Conservation (phyloP, 306 rosid species). For the Crotalaria pallida region DNA sequence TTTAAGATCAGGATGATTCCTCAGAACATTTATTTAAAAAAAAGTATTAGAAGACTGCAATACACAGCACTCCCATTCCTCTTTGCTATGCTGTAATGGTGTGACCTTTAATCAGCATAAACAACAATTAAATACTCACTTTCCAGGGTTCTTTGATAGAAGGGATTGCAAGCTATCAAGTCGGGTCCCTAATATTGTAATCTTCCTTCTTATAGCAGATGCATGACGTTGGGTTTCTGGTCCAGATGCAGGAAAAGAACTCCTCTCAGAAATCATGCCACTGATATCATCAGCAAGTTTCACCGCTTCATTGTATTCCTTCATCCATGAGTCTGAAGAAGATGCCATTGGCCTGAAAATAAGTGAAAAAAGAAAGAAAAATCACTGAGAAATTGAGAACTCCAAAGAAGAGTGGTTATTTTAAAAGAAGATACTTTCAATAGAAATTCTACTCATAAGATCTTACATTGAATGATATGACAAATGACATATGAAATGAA, state of each 20-base stretch:
- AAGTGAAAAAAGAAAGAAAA: neutral
- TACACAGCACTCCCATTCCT: neutral
- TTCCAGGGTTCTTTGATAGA: conserved; percentile 74
- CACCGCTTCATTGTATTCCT: conserved; percentile 86
- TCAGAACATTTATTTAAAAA: conserved; percentile 6
- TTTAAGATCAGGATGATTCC: neutral
- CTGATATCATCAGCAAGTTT: conserved; percentile 85
- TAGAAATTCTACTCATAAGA: neutral
- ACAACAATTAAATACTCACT: conserved; percentile 46
- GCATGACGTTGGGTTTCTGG: conserved; percentile 90
- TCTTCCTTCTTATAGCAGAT: conserved; percentile 92
- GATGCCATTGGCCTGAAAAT: conserved; percentile 69
- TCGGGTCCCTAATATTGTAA: conserved; percentile 90
- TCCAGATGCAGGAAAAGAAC: conserved; percentile 64
- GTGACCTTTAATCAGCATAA: neutral
- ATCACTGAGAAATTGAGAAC: neutral
- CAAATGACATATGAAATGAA: neutral
- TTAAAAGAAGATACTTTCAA: neutral
- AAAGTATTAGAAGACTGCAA: neutral
- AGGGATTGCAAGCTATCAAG: conserved; percentile 89
- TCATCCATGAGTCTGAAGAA: conserved; percentile 88
- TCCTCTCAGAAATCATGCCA: conserved; percentile 83
- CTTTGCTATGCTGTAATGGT: neutral
- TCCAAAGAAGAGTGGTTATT: neutral
- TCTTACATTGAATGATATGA: neutral